These are phyloP conservation scores for Mentha longifolia DNA, from an alignment of 257 asterid genomes.

Conservation along the genomic window DNA sequence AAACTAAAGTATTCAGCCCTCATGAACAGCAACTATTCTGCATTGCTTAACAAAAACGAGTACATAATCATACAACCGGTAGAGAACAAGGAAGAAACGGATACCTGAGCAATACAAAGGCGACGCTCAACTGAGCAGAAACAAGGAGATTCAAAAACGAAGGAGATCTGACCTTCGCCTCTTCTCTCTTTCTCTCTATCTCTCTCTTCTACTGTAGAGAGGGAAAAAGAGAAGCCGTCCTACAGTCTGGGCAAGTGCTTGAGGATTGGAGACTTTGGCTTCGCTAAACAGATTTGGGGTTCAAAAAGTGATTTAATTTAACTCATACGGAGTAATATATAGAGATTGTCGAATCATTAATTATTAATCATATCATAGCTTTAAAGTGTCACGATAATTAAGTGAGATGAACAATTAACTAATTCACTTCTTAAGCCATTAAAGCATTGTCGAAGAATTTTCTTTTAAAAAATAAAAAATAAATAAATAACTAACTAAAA, in stretches of 20 bases:
- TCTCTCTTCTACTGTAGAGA: slow-evolving; percentile 24
- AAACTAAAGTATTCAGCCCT: neutral
- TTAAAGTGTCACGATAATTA: too few relatives aligned
- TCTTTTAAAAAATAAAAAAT: too few relatives aligned
- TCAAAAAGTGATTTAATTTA: slow-evolving; percentile 5
- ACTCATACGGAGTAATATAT: too few relatives aligned
- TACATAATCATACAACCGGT: slow-evolving; percentile 12
- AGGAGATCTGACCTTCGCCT: slow-evolving; percentile 41
- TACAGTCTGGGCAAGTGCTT: slow-evolving; percentile 24
- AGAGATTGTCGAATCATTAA: neutral
- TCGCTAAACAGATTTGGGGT: slow-evolving; percentile 18
- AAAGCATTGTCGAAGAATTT: too few relatives aligned
- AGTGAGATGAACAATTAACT: too few relatives aligned
- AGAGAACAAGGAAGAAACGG: neutral
- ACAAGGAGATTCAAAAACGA: slow-evolving; percentile 19
- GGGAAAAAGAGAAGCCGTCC: slow-evolving; percentile 34
- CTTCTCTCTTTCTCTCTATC: slow-evolving; percentile 29
- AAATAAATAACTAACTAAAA: too few relatives aligned
- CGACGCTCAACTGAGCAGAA: slow-evolving; percentile 23
- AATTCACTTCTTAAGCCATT: too few relatives aligned
- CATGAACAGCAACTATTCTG: slow-evolving; percentile 20
- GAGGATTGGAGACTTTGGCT: slow-evolving; percentile 26
- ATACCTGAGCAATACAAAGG: slow-evolving; percentile 27
- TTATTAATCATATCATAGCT: too few relatives aligned
- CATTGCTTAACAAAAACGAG: slow-evolving; percentile 20